Evolutionary conservation across 2,329 filamentous ascomycete species (phyloP).

Genomic region (Verticillium isaacii): DNA sequence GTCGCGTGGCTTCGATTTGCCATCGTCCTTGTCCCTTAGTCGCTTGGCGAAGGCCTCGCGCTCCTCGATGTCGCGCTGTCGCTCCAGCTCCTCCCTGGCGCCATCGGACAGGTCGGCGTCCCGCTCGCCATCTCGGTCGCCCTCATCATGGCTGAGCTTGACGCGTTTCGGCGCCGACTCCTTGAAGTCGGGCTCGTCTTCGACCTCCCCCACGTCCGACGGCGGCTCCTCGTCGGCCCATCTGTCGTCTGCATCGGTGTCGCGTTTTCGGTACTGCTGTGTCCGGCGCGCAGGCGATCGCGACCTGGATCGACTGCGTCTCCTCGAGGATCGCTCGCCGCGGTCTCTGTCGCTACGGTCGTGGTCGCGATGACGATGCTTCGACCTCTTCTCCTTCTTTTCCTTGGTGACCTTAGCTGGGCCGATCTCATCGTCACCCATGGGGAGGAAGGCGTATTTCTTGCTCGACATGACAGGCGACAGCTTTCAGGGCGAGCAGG

Average conservation of each 20-base stretch:
- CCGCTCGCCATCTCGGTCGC: constrained; percentile 12
- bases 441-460: constrained; percentile 62
- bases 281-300: constrained; percentile 29
- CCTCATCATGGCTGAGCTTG: constrained; percentile 56
- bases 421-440: constrained; percentile 60
- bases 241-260: constrained; percentile 52
- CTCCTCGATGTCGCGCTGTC: constrained; percentile 66
- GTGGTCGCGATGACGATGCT: constrained; percentile 30
- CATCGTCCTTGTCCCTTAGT: constrained; percentile 66
- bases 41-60: constrained; percentile 76
- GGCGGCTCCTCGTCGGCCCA: constrained; percentile 74
- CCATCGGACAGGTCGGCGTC: constrained; percentile 54
- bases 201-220: constrained; percentile 36
- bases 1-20: constrained; percentile 63
- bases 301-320: constrained; percentile 19
- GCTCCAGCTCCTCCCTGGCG: constrained; percentile 50
- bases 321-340: constrained; percentile 17
- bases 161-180: constrained; percentile 69
- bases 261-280: constrained; percentile 38
- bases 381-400: not conserved
- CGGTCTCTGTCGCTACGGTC: constrained; percentile 3
- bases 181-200: constrained; percentile 54
- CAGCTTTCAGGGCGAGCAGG: not conserved
- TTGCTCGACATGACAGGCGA: constrained; percentile 31
- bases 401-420: constrained; percentile 37